Evolutionary conservation across 257 asterid species (phyloP).

Genomic region (Ophiorrhiza pumila): DNA sequence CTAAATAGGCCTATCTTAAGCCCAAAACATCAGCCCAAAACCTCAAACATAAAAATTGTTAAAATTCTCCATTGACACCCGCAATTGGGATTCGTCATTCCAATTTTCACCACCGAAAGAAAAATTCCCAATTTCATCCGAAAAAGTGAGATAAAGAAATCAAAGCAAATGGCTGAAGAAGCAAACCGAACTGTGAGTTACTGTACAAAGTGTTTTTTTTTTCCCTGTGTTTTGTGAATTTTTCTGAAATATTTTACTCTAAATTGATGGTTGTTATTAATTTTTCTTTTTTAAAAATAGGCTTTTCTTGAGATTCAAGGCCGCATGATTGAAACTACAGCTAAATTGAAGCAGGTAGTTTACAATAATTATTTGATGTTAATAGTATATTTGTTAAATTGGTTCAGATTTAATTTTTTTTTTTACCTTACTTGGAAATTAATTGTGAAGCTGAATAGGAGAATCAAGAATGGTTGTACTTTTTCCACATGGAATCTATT

Average conservation of each 20-base stretch:
- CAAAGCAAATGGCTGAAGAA: conserved; percentile 74
- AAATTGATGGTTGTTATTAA: background rate
- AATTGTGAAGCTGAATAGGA: conserved; percentile 5
- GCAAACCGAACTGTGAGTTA: conserved; percentile 61
- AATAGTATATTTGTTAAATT: background rate
- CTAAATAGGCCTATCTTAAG: background rate
- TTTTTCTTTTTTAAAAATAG: conserved; percentile 28
- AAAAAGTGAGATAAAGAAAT: conserved; percentile 1
- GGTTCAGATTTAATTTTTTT: background rate
- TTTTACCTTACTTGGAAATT: background rate
- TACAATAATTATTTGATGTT: background rate
- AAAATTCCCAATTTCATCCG: background rate
- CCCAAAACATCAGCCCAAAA: background rate
- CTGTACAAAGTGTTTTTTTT: background rate
- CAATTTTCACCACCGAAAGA: background rate
- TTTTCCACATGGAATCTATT: background rate
- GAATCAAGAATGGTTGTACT: background rate
- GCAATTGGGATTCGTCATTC: background rate
- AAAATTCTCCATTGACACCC: background rate
- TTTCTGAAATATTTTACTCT: background rate
- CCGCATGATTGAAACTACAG: conserved; percentile 88
- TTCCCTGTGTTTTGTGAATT: background rate
- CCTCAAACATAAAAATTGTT: background rate
- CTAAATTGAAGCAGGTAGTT: conserved; percentile 77
- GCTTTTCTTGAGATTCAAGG: conserved; percentile 91